Percentiles rank a stretch among this genome's conserved stretches.
phyloP scores from a whole-genome alignment of 371 early-diverging fungal species.

The Lichtheimia hyalospora region DNA sequence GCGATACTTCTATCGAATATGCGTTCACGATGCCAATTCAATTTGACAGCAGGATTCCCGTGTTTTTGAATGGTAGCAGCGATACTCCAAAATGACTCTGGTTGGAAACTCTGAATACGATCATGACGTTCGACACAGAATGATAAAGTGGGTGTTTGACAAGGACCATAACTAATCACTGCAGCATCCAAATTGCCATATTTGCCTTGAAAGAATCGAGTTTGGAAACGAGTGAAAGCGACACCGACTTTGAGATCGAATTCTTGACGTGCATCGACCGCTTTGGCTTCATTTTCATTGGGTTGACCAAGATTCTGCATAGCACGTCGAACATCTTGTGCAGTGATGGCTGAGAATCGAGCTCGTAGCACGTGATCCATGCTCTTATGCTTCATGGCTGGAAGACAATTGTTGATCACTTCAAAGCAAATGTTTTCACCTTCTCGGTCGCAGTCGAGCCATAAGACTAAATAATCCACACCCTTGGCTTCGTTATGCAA shows the following conservation, averaged over 20 bases:
- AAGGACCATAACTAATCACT: constrained; percentile 71
- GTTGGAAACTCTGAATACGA: constrained; percentile 60
- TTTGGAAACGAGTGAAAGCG: constrained; percentile 63
- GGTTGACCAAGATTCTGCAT: constrained; percentile 53
- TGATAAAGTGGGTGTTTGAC: constrained; percentile 60
- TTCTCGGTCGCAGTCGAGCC: constrained; percentile 80
- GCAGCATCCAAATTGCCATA: constrained; percentile 53
- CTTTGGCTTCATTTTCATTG: constrained; percentile 61
- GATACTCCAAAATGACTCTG: constrained; percentile 61
- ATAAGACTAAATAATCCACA: constrained; percentile 58
- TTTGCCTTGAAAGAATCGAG: constrained; percentile 52
- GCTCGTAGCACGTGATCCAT: constrained; percentile 46
- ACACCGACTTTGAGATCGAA: constrained; percentile 72
- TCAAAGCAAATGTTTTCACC: constrained; percentile 77
- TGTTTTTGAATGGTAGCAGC: constrained; percentile 24
- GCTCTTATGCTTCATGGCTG: constrained; percentile 19
- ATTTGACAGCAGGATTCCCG: constrained; percentile 20
- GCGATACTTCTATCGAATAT: constrained; percentile 47
- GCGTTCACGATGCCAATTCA: constrained; percentile 40
- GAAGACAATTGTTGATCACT: constrained; percentile 37
- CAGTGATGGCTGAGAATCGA: constrained; percentile 62
- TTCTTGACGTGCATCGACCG: constrained; percentile 74
- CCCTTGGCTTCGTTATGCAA: constrained; percentile 42
- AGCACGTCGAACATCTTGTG: constrained; percentile 55
- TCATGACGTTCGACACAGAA: constrained; percentile 70